Conservation (phyloP, 1,139 yeast species). For the Debaryomyces robertsiae region DNA sequence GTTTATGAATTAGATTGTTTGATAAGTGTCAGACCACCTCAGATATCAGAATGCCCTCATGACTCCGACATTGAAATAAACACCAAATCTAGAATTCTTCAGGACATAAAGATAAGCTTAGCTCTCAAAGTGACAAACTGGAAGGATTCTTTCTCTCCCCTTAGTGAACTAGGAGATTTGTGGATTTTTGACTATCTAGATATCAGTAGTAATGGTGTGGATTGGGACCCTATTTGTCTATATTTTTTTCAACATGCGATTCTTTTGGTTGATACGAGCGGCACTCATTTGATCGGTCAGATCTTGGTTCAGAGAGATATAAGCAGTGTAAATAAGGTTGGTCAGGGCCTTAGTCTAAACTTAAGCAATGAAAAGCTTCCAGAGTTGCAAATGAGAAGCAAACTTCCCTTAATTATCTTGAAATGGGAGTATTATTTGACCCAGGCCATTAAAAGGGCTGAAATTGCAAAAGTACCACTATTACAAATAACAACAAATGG, state of each 20-base stretch:
- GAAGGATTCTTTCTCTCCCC: slow-evolving; percentile 14
- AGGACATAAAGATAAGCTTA: slow-evolving; percentile 5
- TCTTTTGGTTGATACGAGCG: slow-evolving; percentile 35
- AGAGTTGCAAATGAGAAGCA: slow-evolving; percentile 44
- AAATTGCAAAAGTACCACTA: slow-evolving; percentile 32
- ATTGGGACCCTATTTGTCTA: slow-evolving; percentile 39
- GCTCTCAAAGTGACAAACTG: slow-evolving; percentile 7
- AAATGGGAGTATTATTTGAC: slow-evolving; percentile 44
- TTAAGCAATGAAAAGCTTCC: slow-evolving; percentile 46
- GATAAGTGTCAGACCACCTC: slow-evolving; percentile 31
- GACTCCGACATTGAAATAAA: slow-evolving; percentile 18
- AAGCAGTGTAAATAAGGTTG: slow-evolving; percentile 24
- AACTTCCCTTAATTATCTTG: slow-evolving; percentile 34
- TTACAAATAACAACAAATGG: slow-evolving; percentile 54
- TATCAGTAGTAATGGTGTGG: slow-evolving; percentile 37
- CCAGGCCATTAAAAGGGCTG: slow-evolving; percentile 18
- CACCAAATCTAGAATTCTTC: slow-evolving; percentile 16
- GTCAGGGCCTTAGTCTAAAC: slow-evolving; percentile 35
- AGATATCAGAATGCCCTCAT: slow-evolving; percentile 16
- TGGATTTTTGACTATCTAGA: slow-evolving; percentile 48
- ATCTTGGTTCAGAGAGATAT: slow-evolving; percentile 34
- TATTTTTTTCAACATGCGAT: slow-evolving; percentile 44
- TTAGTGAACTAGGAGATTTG: slow-evolving; percentile 28
- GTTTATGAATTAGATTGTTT: slow-evolving; percentile 24
- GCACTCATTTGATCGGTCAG: slow-evolving; percentile 38